These are phyloP conservation scores for Herpetomonas samuelpessoai DNA, from an alignment of 208 protist genomes.

Conservation along the genomic window DNA sequence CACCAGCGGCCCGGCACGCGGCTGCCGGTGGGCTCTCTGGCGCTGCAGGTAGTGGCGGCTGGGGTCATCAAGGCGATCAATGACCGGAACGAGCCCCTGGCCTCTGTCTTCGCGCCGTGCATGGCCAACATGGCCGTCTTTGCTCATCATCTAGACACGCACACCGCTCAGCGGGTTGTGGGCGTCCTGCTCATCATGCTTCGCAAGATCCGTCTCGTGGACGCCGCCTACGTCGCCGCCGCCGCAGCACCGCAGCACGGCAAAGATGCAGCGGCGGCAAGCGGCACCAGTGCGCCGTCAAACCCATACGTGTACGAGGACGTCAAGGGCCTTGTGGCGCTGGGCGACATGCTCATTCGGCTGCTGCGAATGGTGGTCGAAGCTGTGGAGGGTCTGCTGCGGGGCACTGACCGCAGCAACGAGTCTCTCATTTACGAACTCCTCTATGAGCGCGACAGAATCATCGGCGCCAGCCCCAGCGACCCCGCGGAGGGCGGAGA, in stretches of 20 bases:
- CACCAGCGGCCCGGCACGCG: constrained; percentile 6
- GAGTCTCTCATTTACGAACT: constrained; percentile 78
- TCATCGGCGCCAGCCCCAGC: constrained; percentile 16
- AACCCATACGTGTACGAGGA: constrained; percentile 10
- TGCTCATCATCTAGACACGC: constrained; percentile 68
- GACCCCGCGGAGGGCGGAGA: background rate
- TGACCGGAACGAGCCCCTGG: constrained; percentile 67
- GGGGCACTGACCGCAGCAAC: constrained; percentile 46
- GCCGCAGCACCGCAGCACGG: background rate
- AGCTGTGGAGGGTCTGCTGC: constrained; percentile 57
- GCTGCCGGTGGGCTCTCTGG: constrained; percentile 30
- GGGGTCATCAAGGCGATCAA: constrained; percentile 51
- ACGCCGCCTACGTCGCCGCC: constrained; percentile 6
- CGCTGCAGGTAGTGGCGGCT: constrained; percentile 40
- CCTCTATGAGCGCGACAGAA: constrained; percentile 39
- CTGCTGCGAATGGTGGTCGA: constrained; percentile 54
- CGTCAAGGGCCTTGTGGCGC: constrained; percentile 15
- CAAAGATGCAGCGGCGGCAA: background rate
- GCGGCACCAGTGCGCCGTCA: background rate
- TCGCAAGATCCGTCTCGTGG: constrained; percentile 42
- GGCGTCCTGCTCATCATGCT: constrained; percentile 36
- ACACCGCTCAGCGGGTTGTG: constrained; percentile 58
- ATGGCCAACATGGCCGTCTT: constrained; percentile 65
- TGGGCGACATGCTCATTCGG: constrained; percentile 50
- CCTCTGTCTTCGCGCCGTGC: constrained; percentile 54